Evolutionary conservation across 371 early-diverging fungal genomes (phyloP).

Genomic region (Circinella umbellata): DNA sequence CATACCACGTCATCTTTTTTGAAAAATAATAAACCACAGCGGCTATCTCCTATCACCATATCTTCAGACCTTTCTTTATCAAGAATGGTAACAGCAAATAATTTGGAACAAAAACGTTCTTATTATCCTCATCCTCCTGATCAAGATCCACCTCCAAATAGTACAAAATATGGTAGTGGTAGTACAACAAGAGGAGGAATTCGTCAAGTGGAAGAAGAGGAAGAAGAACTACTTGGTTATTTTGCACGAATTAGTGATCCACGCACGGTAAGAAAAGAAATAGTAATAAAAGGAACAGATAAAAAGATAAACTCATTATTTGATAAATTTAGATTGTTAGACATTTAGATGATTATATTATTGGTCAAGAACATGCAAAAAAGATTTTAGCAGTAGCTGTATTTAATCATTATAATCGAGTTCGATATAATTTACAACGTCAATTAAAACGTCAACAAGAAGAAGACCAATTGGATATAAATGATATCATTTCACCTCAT

Average conservation of each 20-base stretch:
- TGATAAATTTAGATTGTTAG: slow-evolving; percentile 60
- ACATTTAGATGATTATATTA: slow-evolving; percentile 78
- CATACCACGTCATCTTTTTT: too few relatives aligned
- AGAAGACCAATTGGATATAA: not conserved
- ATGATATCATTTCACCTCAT: not conserved
- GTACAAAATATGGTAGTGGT: not conserved
- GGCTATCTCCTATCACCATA: too few relatives aligned
- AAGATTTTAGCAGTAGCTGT: slow-evolving; percentile 79
- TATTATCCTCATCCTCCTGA: slow-evolving; percentile 8
- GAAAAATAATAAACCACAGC: too few relatives aligned
- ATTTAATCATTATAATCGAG: slow-evolving; percentile 79
- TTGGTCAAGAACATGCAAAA: slow-evolving; percentile 83
- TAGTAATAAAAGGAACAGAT: not conserved
- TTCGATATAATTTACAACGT: slow-evolving; percentile 59
- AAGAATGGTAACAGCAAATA: not conserved
- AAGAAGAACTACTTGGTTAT: slow-evolving; percentile 8
- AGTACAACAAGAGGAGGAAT: not conserved
- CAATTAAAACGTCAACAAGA: slow-evolving; percentile 3
- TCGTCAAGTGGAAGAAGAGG: not conserved
- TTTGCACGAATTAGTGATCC: slow-evolving; percentile 20
- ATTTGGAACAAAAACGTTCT: not conserved
- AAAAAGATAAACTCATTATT: too few relatives aligned
- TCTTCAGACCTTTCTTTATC: too few relatives aligned
- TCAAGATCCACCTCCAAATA: slow-evolving; percentile 7
- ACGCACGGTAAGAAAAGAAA: slow-evolving; percentile 18